These are phyloP conservation scores for Verticillium nubilum DNA, from an alignment of 2,329 filamentous ascomycete genomes.

Conservation along the genomic window DNA sequence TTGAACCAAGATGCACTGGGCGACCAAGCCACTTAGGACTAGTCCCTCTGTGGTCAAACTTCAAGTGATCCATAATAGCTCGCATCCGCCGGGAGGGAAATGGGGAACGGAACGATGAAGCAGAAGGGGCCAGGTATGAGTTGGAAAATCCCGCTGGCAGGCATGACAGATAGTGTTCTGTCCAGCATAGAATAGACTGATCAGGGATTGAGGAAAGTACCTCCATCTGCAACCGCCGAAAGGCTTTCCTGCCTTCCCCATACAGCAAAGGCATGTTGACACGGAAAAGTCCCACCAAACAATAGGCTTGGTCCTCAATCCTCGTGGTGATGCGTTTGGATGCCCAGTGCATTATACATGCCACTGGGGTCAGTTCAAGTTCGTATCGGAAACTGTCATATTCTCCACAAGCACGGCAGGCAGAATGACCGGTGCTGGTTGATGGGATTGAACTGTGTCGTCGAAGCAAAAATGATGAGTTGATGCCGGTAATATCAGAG, in stretches of 20 bases:
- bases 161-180: neutral
- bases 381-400: neutral
- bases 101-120: neutral
- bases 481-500: neutral
- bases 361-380: slow-evolving; percentile 1
- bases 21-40: neutral
- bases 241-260: slow-evolving; percentile 24
- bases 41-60: neutral
- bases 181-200: slow-evolving; percentile 25
- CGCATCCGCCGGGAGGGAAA: neutral
- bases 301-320: slow-evolving; percentile 22
- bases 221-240: slow-evolving; percentile 26
- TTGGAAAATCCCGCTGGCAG: too few species aligned
- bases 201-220: slow-evolving; percentile 25
- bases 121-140: neutral
- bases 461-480: neutral
- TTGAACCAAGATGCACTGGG: too few species aligned
- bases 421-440: neutral
- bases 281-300: slow-evolving; percentile 23
- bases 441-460: too few species aligned
- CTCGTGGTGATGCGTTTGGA: slow-evolving; percentile 19
- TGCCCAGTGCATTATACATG: slow-evolving; percentile 16
- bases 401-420: neutral
- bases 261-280: slow-evolving; percentile 26
- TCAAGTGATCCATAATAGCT: neutral